Conservation (phyloP, 305 asterid genomes). For the Fraxinus greggii region DNA sequence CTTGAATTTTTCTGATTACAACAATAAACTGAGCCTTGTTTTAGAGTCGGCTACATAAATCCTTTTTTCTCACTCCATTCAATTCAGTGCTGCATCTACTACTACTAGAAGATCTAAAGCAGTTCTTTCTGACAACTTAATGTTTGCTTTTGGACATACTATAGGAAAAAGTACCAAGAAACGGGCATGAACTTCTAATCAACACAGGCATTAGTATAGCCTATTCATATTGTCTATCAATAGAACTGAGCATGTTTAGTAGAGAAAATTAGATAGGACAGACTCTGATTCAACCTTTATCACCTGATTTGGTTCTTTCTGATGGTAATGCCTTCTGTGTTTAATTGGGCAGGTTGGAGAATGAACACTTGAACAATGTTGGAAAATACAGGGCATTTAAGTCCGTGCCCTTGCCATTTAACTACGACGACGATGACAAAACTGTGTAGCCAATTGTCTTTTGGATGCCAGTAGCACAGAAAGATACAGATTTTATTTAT, state of each 20-base stretch:
- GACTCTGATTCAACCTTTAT: not conserved
- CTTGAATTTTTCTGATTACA: not conserved
- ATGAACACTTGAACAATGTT: conserved; percentile 47
- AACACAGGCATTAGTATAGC: not conserved
- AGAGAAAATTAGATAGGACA: not conserved
- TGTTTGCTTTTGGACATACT: not conserved
- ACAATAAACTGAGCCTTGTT: not conserved
- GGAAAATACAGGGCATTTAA: conserved; percentile 44
- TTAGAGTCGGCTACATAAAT: not conserved
- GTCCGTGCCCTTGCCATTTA: conserved; percentile 45
- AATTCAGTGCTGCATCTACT: not conserved
- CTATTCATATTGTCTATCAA: not conserved
- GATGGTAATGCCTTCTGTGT: not conserved
- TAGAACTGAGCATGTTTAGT: not conserved
- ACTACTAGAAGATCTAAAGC: not conserved
- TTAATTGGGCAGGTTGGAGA: conserved; percentile 38
- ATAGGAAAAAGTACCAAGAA: not conserved
- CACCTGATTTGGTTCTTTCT: not conserved
- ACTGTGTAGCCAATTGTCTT: not conserved
- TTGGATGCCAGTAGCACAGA: not conserved
- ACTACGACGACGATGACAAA: conserved; percentile 35
- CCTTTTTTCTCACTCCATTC: not conserved
- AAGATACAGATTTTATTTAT: not conserved
- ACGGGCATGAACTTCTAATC: not conserved
- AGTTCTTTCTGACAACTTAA: not conserved